Percentiles rank a stretch among this genome's conserved stretches.
Evolutionary conservation across 805 yeast species (phyloP).

Genomic region (Kazachstania taianensis): DNA sequence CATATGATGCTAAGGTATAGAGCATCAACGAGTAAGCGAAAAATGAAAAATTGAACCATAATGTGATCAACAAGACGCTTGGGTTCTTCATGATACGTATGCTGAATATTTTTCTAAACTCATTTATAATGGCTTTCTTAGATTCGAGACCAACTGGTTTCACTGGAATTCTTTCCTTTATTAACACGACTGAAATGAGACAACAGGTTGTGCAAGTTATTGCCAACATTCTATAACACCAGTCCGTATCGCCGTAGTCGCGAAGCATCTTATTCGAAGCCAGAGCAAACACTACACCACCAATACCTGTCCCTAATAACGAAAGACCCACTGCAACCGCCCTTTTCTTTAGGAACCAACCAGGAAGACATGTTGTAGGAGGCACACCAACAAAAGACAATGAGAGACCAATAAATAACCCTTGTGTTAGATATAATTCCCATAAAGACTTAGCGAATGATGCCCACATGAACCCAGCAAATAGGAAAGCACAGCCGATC

Average conservation of each 20-base stretch:
- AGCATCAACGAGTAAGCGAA: conserved; percentile 37
- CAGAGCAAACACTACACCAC: conserved; percentile 37
- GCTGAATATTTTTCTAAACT: conserved; percentile 30
- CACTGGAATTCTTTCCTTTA: conserved; percentile 36
- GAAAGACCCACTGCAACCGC: conserved; percentile 44
- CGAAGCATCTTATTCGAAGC: conserved; percentile 33
- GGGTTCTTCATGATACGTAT: conserved; percentile 23
- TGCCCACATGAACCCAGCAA: conserved; percentile 49
- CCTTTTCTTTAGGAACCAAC: conserved; percentile 57
- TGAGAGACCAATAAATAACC: conserved; percentile 46
- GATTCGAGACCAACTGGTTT: conserved; percentile 24
- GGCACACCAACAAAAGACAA: conserved; percentile 49
- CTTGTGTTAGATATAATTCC: conserved; percentile 63
- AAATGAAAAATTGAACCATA: conserved; percentile 31
- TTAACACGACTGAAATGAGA: conserved; percentile 32
- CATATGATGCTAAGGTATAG: conserved; percentile 39
- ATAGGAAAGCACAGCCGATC: conserved; percentile 43
- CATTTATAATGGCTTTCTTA: conserved; percentile 7
- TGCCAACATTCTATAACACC: conserved; percentile 40
- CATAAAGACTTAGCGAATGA: conserved; percentile 50
- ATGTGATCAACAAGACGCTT: conserved; percentile 27
- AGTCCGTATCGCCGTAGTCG: conserved; percentile 31
- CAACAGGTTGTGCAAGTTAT: conserved; percentile 33
- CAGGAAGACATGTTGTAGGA: conserved; percentile 50
- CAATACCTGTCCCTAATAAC: conserved; percentile 42